Base-by-base conservation (phyloP, 164 flowering plant species). In the Euptelea pleiosperma region DNA sequence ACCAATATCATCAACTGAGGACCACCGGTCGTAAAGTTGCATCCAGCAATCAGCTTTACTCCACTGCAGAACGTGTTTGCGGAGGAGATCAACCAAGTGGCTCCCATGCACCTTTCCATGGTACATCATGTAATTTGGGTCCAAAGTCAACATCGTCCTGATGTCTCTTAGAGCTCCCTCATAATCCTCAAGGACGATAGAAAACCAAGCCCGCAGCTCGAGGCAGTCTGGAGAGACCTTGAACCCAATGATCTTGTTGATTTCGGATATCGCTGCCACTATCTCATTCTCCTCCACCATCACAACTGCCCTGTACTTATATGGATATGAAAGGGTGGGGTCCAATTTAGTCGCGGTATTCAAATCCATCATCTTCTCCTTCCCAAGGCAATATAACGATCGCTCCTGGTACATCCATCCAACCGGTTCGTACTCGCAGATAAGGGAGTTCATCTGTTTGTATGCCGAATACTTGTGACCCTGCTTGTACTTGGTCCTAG, bases 351-450 rank as follows among this genome's bases (percentile, higher is more conserved):
- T 81, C 26, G 94, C 91, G 42, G 64, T 59, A 16, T 69, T 69
- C 74, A 88, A 70, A 73, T 91, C 94, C 52, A 64, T 60, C 61
- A 73, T 67, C 74, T 82, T 89, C 61, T 82, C 86, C 55, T 65
- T 70, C 40, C 88, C 96, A 33, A 63, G 44, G 54, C 73, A 60
- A 68, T 88, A 91, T 41, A 91, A 46, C 5, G 96, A 79, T 18
- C 91, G 63, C 62, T 91, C 98, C 62, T 91, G 96, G 64, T 81
- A 83, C 86, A 91, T 86, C 98, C 98, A 91, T 18, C 96, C 98
- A 21, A 59, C 46, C 25, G 81, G 80, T 46, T 63, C 69, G 65
- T 71, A 54, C 31, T 80, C 77, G 1, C 79, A 75, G 19, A 84
- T 70, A 24, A 91, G 73, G 11, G 83, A 73, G 54, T 72, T 78